A percentile compares a stretch with the other conserved stretches of the same genome.
Conservation (phyloP, 2,329 filamentous ascomycete species). For the Fusarium compactum region DNA sequence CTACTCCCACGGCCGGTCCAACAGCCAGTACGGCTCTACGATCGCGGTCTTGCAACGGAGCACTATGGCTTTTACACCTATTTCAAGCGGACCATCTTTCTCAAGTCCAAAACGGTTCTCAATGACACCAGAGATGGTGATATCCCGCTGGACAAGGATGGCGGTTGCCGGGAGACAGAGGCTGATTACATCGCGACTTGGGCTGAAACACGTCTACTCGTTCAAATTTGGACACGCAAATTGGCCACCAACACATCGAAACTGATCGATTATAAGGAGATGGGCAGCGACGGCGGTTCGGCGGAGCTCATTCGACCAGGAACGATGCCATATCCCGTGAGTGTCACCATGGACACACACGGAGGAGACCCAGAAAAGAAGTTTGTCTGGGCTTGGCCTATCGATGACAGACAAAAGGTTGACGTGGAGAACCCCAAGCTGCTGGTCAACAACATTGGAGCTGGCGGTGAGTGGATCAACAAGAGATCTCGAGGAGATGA, state of each 20-base stretch:
- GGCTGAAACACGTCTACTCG: constrained; percentile 70
- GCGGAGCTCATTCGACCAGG: constrained; percentile 60
- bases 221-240: constrained; percentile 73
- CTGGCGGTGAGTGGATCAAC: constrained; percentile 67
- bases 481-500: constrained; percentile 57
- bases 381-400: constrained; percentile 65
- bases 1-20: constrained; percentile 77
- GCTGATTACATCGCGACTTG: constrained; percentile 69
- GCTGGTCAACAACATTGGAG: constrained; percentile 62
- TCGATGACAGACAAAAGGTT: constrained; percentile 62
- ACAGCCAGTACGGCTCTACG: constrained; percentile 87
- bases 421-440: constrained; percentile 58
- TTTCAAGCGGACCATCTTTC: constrained; percentile 87
- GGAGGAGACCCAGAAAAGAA: constrained; percentile 67
- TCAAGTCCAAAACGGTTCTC: constrained; percentile 68
- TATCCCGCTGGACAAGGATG: constrained; percentile 64
- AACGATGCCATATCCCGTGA: constrained; percentile 73
- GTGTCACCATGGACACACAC: constrained; percentile 71
- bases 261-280: constrained; percentile 48
- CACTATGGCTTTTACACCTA: constrained; percentile 96
- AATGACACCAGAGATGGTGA: constrained; percentile 58
- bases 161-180: constrained; percentile 65
- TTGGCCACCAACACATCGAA: constrained; percentile 59
- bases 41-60: constrained; percentile 82
- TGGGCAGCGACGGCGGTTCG: constrained; percentile 45